phyloP scores from a whole-genome alignment of 768 basidiomycete species.

The Mycena epipterygia region DNA sequence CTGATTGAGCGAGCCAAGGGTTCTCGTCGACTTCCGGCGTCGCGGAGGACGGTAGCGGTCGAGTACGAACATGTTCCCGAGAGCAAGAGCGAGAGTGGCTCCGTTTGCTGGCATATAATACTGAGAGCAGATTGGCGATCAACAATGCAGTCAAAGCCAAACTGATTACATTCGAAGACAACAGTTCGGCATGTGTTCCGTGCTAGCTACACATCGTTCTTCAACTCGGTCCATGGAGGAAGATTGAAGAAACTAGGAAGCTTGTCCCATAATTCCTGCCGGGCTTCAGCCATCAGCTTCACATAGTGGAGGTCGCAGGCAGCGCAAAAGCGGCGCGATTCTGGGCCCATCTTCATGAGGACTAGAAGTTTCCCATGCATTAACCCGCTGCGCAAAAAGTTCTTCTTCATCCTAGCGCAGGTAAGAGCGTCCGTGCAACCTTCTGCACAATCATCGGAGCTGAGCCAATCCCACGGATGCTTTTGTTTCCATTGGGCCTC shows the following conservation, averaged over 20 bases:
- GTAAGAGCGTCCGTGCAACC: background rate
- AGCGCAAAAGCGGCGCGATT: background rate
- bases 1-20: too few species aligned
- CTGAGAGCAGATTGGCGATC: too few species aligned
- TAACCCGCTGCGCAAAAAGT: background rate
- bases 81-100: too few species aligned
- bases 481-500: background rate
- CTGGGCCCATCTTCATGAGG: background rate
- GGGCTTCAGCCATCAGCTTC: background rate
- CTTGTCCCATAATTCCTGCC: slow-evolving; percentile 17
- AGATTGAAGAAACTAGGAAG: slow-evolving; percentile 11
- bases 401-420: background rate
- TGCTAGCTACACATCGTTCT: slow-evolving; percentile 17
- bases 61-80: too few species aligned
- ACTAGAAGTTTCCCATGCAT: background rate
- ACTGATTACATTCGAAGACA: too few species aligned
- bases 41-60: too few species aligned
- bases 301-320: background rate
- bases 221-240: slow-evolving; percentile 16
- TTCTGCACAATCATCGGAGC: background rate
- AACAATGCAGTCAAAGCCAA: too few species aligned
- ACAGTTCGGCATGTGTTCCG: background rate
- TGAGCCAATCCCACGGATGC: background rate
- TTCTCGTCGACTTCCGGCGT: too few species aligned
- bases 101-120: too few species aligned